These are phyloP conservation scores for Colletotrichum sp. DNA, from an alignment of 2,329 filamentous ascomycete genomes.

Conservation along the genomic window DNA sequence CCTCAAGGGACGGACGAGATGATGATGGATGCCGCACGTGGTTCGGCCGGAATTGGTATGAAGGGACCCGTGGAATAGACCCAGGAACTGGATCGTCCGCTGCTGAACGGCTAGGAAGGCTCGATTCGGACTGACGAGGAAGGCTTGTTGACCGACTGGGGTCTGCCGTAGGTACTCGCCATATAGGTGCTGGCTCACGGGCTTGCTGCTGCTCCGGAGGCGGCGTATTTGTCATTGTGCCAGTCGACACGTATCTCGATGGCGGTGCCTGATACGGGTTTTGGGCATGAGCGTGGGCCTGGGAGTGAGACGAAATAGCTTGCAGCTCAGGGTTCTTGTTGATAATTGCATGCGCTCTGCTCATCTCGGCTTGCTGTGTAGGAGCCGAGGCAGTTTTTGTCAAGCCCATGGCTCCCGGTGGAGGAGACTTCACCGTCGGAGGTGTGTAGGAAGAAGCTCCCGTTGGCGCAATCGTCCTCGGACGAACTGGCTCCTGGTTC, in stretches of 20 bases:
- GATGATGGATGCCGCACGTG: constrained; percentile 50
- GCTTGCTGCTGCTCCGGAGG: constrained; percentile 53
- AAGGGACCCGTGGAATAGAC: constrained; percentile 24
- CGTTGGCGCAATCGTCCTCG: constrained; percentile 25
- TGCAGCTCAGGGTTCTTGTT: constrained; percentile 67
- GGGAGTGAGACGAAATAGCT: constrained; percentile 55
- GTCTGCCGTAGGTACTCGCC: constrained; percentile 25
- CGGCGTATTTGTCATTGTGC: constrained; percentile 78
- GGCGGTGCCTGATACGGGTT: constrained; percentile 26
- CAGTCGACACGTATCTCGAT: constrained; percentile 58
- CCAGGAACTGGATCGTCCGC: constrained; percentile 25
- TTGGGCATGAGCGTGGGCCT: constrained; percentile 28
- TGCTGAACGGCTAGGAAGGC: not conserved
- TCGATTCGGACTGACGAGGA: constrained; percentile 28
- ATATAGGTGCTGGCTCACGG: constrained; percentile 35
- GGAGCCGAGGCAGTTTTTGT: constrained; percentile 41
- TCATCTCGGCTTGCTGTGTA: constrained; percentile 52
- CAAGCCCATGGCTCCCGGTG: constrained; percentile 29
- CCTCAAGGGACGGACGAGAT: constrained; percentile 74
- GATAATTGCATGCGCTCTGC: constrained; percentile 68
- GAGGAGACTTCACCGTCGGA: constrained; percentile 17
- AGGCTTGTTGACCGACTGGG: constrained; percentile 32
- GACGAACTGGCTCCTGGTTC: constrained; percentile 1
- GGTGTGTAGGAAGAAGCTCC: constrained; percentile 33
- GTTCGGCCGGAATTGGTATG: constrained; percentile 28